Evolutionary conservation across 306 rosid species (phyloP).

Genomic region (Quercus mongolica): DNA sequence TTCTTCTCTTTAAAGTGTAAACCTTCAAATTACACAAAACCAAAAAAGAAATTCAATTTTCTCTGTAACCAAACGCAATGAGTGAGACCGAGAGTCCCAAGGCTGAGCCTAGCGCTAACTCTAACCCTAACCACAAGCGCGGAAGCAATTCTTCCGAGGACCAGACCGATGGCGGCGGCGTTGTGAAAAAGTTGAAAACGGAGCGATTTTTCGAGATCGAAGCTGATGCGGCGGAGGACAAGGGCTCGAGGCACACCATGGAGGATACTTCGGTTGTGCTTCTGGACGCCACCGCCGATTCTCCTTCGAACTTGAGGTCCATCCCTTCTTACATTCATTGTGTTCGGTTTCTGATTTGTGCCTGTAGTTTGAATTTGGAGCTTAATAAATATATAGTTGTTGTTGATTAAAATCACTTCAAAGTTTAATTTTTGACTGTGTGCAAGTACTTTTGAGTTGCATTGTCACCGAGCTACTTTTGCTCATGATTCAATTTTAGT

Average conservation of each 20-base stretch:
- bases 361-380: neutral
- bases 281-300: constrained; percentile 53
- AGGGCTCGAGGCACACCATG: constrained; percentile 81
- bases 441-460: neutral
- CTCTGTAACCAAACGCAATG: constrained; percentile 29
- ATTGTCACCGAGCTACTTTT: neutral
- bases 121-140: constrained; percentile 37
- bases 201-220: constrained; percentile 52
- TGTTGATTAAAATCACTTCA: neutral
- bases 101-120: constrained; percentile 4
- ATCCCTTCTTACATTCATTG: neutral
- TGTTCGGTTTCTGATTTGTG: neutral
- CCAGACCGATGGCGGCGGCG: neutral
- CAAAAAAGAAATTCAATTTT: neutral
- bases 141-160: constrained; percentile 19
- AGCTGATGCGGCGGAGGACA: constrained; percentile 80
- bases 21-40: too few relatives aligned
- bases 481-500: neutral
- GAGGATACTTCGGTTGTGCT: constrained; percentile 81
- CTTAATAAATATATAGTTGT: neutral
- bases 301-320: constrained; percentile 68
- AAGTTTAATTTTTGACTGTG: neutral
- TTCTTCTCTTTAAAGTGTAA: too few relatives aligned
- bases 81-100: constrained; percentile 17
- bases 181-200: constrained; percentile 37